These are phyloP conservation scores for Tetrapisispora taiwanensis DNA, from an alignment of 805 yeast species.

Conservation along the genomic window DNA sequence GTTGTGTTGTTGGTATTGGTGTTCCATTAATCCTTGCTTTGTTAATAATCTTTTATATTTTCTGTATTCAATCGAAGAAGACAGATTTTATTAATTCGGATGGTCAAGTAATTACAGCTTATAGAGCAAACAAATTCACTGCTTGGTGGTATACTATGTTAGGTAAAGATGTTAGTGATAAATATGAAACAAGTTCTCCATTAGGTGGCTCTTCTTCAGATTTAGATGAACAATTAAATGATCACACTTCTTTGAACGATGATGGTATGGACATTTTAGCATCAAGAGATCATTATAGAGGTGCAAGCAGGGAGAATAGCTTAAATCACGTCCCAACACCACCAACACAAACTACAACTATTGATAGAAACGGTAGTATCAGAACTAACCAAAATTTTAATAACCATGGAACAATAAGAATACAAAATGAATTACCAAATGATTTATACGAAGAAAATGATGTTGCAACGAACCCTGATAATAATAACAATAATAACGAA, in stretches of 20 bases:
- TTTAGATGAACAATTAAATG: slow-evolving; percentile 2
- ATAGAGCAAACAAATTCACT: slow-evolving; percentile 24
- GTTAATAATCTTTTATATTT: slow-evolving; percentile 19
- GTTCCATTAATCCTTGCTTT: slow-evolving; percentile 39
- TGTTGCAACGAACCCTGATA: not conserved
- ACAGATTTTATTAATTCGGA: slow-evolving; percentile 30
- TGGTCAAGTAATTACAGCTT: slow-evolving; percentile 30
- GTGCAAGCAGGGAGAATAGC: not conserved
- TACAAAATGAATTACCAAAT: not conserved
- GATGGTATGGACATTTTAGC: not conserved
- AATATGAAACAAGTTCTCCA: slow-evolving; percentile 21
- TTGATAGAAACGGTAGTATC: slow-evolving; percentile 2
- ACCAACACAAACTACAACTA: not conserved
- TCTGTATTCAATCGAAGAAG: slow-evolving; percentile 23
- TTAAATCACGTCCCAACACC: not conserved
- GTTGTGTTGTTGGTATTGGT: slow-evolving; percentile 64
- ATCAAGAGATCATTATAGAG: not conserved
- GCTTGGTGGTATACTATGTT: slow-evolving; percentile 23
- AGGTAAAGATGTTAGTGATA: slow-evolving; percentile 20
- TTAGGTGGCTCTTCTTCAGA: slow-evolving; percentile 10
- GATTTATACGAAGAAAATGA: not conserved
- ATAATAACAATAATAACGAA: not conserved
- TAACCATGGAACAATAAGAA: not conserved
- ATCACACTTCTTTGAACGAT: not conserved
- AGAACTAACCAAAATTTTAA: slow-evolving; percentile 1